phyloP scores from a whole-genome alignment of 2,329 filamentous ascomycete genomes.

The Fonsecaea multimorphosa region DNA sequence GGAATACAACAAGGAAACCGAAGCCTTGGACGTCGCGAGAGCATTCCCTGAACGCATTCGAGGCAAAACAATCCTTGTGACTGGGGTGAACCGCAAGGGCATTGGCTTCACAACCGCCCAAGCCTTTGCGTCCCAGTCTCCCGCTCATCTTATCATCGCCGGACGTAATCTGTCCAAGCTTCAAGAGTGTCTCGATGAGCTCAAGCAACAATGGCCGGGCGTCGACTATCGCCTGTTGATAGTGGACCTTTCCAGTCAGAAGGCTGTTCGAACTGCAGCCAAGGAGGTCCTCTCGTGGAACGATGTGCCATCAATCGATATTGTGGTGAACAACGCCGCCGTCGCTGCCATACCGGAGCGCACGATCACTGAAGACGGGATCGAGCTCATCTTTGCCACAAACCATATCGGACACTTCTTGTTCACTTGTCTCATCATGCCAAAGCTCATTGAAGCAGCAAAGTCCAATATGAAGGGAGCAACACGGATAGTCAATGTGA shows the following conservation, averaged over 20 bases:
- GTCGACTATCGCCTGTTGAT: slow-evolving; percentile 41
- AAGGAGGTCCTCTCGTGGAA: slow-evolving; percentile 40
- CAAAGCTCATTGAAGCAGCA: slow-evolving; percentile 43
- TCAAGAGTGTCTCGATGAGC: slow-evolving; percentile 40
- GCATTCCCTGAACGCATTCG: slow-evolving; percentile 38
- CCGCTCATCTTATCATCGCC: slow-evolving; percentile 49
- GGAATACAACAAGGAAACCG: slow-evolving; percentile 21
- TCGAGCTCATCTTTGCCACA: slow-evolving; percentile 48
- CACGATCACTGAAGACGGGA: slow-evolving; percentile 41
- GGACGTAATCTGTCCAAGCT: slow-evolving; percentile 47
- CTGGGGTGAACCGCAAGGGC: slow-evolving; percentile 47
- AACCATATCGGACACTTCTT: slow-evolving; percentile 51
- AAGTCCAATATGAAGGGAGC: slow-evolving; percentile 17
- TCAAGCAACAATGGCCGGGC: slow-evolving; percentile 36
- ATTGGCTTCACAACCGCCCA: slow-evolving; percentile 48
- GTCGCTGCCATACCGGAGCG: slow-evolving; percentile 45
- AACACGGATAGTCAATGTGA: slow-evolving; percentile 42
- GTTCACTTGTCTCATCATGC: slow-evolving; percentile 49
- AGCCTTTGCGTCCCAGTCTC: slow-evolving; percentile 42
- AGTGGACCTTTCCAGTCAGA: slow-evolving; percentile 46
- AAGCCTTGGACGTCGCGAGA: slow-evolving; percentile 32
- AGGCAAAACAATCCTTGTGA: slow-evolving; percentile 49
- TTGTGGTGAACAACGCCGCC: slow-evolving; percentile 54
- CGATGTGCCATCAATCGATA: slow-evolving; percentile 45
- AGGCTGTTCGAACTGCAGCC: slow-evolving; percentile 44